These are phyloP conservation scores for Gryganskiella cystojenkinii DNA, from an alignment of 192 early-diverging fungal species.

Conservation along the genomic window DNA sequence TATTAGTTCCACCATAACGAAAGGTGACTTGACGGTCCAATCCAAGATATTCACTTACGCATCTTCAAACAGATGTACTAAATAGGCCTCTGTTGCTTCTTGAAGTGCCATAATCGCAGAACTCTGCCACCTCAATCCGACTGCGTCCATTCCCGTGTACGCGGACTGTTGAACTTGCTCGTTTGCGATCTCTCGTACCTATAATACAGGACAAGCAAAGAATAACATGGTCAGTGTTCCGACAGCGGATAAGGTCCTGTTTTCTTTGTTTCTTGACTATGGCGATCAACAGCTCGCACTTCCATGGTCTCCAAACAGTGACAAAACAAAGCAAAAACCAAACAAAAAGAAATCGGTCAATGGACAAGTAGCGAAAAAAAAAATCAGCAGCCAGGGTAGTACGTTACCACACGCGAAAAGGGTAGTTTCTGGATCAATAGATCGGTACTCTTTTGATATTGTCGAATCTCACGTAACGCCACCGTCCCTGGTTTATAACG, in stretches of 20 bases:
- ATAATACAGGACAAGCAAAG: slow-evolving; percentile 4
- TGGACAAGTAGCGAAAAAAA: neutral
- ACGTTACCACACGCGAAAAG: slow-evolving; percentile 82
- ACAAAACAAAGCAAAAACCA: neutral
- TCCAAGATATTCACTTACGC: slow-evolving; percentile 65
- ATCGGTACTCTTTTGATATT: slow-evolving; percentile 85
- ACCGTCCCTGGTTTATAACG: slow-evolving; percentile 82
- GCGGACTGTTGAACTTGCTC: slow-evolving; percentile 58
- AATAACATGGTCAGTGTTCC: too few relatives aligned
- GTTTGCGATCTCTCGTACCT: slow-evolving; percentile 74
- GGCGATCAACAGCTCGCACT: too few relatives aligned
- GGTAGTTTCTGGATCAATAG: slow-evolving; percentile 86
- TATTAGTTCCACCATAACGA: neutral
- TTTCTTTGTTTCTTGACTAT: too few relatives aligned
- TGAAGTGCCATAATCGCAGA: slow-evolving; percentile 83
- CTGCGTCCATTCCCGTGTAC: slow-evolving; percentile 41
- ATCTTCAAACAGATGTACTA: slow-evolving; percentile 91
- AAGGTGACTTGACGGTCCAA: neutral
- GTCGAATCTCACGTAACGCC: slow-evolving; percentile 86
- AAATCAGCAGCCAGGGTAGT: neutral
- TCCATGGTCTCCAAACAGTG: too few relatives aligned
- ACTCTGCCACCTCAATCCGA: slow-evolving; percentile 76
- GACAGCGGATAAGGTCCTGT: too few relatives aligned
- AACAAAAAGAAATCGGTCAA: neutral
- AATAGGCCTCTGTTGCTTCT: slow-evolving; percentile 83